Percentiles rank a stretch among this genome's conserved stretches.
These are phyloP conservation scores for Pseudognaphalium luteoalbum DNA, from an alignment of 129 eudicot genomes.

Conservation along the genomic window DNA sequence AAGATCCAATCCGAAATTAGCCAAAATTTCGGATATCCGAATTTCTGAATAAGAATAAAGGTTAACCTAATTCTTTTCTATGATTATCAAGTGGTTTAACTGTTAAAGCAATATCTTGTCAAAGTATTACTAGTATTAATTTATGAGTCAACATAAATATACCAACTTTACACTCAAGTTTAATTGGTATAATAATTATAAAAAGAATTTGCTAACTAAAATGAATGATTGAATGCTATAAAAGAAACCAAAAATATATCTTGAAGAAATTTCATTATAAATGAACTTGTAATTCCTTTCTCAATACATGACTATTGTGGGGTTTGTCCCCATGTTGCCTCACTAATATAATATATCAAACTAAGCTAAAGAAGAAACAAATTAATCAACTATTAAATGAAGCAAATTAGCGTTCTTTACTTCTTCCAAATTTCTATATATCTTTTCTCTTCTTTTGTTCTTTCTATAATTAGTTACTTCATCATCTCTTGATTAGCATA, in stretches of 20 bases:
- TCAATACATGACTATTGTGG: conserved; percentile 14
- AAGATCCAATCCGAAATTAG: too few relatives aligned
- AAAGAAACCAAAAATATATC: neutral
- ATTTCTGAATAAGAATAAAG: too few relatives aligned
- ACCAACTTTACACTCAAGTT: too few relatives aligned
- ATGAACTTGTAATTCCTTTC: neutral
- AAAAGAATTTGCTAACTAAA: too few relatives aligned
- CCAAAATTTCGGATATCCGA: too few relatives aligned
- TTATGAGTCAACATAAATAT: too few relatives aligned
- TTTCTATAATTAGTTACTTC: neutral
- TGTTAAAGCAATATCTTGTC: too few relatives aligned
- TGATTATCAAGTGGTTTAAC: too few relatives aligned
- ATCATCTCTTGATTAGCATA: conserved; percentile 35
- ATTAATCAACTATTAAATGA: neutral
- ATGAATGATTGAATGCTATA: too few relatives aligned
- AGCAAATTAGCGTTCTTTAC: neutral
- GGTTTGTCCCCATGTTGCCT: conserved; percentile 45
- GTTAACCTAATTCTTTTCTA: too few relatives aligned
- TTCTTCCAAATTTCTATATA: neutral
- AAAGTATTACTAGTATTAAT: too few relatives aligned
- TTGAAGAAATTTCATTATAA: neutral
- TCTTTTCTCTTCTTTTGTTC: neutral
- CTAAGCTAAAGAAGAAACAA: neutral
- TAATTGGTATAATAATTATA: too few relatives aligned
- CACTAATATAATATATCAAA: conserved; percentile 2